phyloP scores from a whole-genome alignment of 495 filamentous ascomycete species.

The Neurospora sp. region DNA sequence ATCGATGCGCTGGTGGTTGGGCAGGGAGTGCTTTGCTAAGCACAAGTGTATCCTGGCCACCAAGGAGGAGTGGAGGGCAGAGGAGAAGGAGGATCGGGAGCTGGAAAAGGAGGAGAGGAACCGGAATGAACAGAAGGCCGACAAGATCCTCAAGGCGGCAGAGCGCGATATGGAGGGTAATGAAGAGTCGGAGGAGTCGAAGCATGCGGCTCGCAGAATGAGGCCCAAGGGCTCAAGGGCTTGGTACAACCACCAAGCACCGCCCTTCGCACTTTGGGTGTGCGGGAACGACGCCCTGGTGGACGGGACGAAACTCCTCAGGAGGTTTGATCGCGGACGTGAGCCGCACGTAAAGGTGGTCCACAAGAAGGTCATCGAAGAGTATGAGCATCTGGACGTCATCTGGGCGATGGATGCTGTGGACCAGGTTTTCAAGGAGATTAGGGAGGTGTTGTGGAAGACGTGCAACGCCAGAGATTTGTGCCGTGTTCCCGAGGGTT shows the following conservation, averaged over 20 bases:
- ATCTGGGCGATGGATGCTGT: slow-evolving; percentile 90
- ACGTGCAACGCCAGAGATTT: slow-evolving; percentile 42
- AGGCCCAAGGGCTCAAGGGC: slow-evolving; percentile 39
- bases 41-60: slow-evolving; percentile 87
- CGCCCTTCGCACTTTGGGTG: slow-evolving; percentile 86
- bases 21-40: slow-evolving; percentile 78
- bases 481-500: slow-evolving; percentile 56
- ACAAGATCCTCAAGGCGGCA: slow-evolving; percentile 5
- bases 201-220: slow-evolving; percentile 9
- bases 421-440: slow-evolving; percentile 73
- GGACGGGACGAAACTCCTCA: slow-evolving; percentile 65
- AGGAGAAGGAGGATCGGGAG: slow-evolving; percentile 52
- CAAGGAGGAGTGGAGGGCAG: slow-evolving; percentile 50
- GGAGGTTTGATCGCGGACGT: slow-evolving; percentile 61
- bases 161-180: slow-evolving; percentile 5
- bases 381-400: slow-evolving; percentile 92
- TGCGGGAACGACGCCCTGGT: slow-evolving; percentile 74
- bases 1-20: slow-evolving; percentile 94
- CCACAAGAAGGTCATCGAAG: slow-evolving; percentile 73
- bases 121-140: neutral
- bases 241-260: slow-evolving; percentile 75
- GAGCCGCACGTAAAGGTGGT: slow-evolving; percentile 79
- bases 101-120: slow-evolving; percentile 4
- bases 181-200: slow-evolving; percentile 2
- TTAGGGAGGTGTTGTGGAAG: slow-evolving; percentile 77